Conservation (phyloP, 2,329 filamentous ascomycete species). For the Cordyceps cicadae region DNA sequence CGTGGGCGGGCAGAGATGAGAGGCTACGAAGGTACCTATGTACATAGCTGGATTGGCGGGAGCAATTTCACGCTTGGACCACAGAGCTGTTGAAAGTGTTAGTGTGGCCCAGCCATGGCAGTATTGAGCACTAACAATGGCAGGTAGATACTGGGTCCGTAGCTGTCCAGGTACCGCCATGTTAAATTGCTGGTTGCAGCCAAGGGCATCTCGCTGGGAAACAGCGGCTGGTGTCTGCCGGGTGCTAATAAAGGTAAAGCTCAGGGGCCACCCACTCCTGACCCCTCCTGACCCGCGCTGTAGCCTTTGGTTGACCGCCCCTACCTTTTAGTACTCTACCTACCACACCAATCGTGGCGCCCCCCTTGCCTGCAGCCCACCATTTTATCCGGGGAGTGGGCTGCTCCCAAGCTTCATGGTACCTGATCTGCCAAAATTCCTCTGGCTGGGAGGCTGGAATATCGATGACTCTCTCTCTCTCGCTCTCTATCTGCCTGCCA, state of each 20-base stretch:
- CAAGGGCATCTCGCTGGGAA: not conserved
- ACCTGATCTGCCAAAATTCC: not conserved
- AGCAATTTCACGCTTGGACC: conserved; percentile 16
- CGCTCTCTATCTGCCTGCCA: no score
- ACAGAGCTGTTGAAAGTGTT: not conserved
- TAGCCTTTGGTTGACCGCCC: conserved; percentile 8
- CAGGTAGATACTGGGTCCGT: not conserved
- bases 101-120: not conserved
- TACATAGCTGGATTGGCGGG: not conserved
- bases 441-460: not conserved
- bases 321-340: not conserved
- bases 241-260: not conserved
- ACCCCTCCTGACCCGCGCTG: not conserved
- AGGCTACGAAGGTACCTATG: not conserved
- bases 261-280: conserved; percentile 8
- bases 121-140: not conserved
- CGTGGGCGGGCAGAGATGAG: conserved; percentile 9
- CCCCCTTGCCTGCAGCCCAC: conserved; percentile 8
- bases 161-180: not conserved
- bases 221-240: not conserved
- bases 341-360: not conserved
- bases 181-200: not conserved
- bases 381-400: conserved; percentile 11
- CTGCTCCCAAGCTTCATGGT: not conserved
- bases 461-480: not conserved